These are phyloP conservation scores for Phytophthora sp. DNA, from an alignment of 352 stramenopile genomes.

Conservation along the genomic window DNA sequence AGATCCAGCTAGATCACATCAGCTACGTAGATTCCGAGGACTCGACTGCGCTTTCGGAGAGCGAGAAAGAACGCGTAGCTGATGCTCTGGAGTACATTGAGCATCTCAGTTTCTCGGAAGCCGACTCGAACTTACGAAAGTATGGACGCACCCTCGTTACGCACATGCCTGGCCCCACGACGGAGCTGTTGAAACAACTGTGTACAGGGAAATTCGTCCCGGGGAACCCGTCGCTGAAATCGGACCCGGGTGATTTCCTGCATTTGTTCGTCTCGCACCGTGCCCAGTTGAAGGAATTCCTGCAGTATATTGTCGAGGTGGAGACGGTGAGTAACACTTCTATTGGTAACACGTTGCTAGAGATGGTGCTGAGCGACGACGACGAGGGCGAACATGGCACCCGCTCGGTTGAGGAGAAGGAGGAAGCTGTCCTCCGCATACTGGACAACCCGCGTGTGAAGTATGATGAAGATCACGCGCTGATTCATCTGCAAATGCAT, in stretches of 20 bases:
- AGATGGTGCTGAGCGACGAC: conserved; percentile 88
- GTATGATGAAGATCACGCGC: conserved; percentile 93
- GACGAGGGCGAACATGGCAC: conserved; percentile 39
- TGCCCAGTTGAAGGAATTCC: conserved; percentile 86
- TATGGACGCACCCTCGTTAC: conserved; percentile 91
- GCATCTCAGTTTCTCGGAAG: conserved; percentile 83
- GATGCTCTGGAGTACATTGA: conserved; percentile 93
- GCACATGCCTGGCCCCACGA: conserved; percentile 86
- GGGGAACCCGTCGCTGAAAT: conserved; percentile 65
- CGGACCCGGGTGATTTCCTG: conserved; percentile 88
- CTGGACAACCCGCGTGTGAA: conserved; percentile 90
- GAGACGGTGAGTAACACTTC: conserved; percentile 89
- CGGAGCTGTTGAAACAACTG: conserved; percentile 89
- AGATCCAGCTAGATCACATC: conserved; percentile 93
- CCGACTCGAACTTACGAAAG: conserved; percentile 85
- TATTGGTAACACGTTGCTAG: conserved; percentile 89
- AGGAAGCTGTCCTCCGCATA: conserved; percentile 86
- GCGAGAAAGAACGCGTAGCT: conserved; percentile 82
- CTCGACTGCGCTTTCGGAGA: conserved; percentile 65
- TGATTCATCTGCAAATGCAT: conserved; percentile 94
- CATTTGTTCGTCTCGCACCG: conserved; percentile 94
- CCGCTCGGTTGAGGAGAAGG: conserved; percentile 63
- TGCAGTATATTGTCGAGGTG: conserved; percentile 91
- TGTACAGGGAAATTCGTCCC: conserved; percentile 88
- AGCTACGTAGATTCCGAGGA: conserved; percentile 87